Evolutionary conservation across 805 yeast genomes (phyloP), one percentile per base, ranked within the genome.

Genomic region (Metschnikowia kofuensis): DNA sequence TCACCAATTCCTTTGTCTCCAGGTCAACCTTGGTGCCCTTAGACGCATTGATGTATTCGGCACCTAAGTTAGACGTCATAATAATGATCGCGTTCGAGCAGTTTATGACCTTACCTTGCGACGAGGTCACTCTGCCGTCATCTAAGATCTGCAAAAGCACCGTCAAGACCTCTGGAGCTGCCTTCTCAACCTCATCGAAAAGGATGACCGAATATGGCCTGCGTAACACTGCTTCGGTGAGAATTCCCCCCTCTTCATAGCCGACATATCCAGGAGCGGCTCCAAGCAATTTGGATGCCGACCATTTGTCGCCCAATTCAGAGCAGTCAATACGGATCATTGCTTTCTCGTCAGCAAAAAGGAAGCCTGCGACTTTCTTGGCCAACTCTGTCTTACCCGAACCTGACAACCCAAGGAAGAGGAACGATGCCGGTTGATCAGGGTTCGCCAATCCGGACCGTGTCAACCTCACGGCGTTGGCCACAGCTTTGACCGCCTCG

Each of bases 321-420:
- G 98, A 91, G 72, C 99, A 94, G 69, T 94, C 99, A 56, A 94
- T 90, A 73, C 99, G 85, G 64, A 94, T 87, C 89, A 94, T 92
- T 43, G 97, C 96, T 70, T 84, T 87, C 66, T 92, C 97, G 65
- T 94, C 98, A 45, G 96, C 88, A 72, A 94, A 94, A 62, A 94
- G 77, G 75, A 94, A 94, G 0, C 95, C 96, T 10, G 99, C 98
- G 27, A 94, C 79, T 62, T 91, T 94, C 80, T 94, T 94, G 26
- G 99, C 98, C 59, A 94, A 77, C 69, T 94, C 98, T 8, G 99
- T 94, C 78, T 94, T 94, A 80, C 99, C 99, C 7, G 97, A 89
- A 60, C 99, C 99, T 2, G 96, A 88, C 51, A 92, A 79, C 51
- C 99, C 99, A 53, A 95, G 75, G 79, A 94, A 94, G 63, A 94